phyloP scores from a whole-genome alignment of 2,329 filamentous ascomycete species.

The Neonectria coccinea region DNA sequence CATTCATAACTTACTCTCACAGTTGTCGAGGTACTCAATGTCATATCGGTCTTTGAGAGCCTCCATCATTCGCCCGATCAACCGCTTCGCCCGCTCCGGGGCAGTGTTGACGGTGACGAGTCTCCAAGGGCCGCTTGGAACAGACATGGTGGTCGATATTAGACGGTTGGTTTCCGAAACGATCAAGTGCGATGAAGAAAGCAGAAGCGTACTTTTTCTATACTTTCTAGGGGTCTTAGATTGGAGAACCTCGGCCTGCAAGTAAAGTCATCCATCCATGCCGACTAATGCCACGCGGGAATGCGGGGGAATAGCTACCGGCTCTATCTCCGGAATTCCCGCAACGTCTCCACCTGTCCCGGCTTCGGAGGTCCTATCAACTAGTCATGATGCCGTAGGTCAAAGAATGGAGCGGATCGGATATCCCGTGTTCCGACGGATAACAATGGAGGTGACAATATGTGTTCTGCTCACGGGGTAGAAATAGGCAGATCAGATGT shows the following conservation, averaged over 20 bases:
- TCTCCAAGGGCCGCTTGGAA: conserved; percentile 63
- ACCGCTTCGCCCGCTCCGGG: conserved; percentile 71
- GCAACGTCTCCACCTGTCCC: conserved; percentile 17
- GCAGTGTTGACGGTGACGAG: conserved; percentile 77
- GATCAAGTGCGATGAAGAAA: neutral
- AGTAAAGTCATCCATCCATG: neutral
- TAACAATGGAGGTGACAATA: neutral
- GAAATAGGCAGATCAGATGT: too few relatives aligned
- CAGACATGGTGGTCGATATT: conserved; percentile 17
- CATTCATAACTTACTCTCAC: conserved; percentile 59
- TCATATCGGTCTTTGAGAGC: conserved; percentile 72
- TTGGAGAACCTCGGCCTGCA: conserved; percentile 21
- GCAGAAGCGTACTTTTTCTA: conserved; percentile 3
- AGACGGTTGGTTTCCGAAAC: neutral
- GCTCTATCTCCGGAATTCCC: conserved; percentile 28
- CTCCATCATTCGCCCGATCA: conserved; percentile 72
- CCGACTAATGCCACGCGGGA: neutral
- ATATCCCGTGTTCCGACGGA: conserved; percentile 17
- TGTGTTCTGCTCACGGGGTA: neutral
- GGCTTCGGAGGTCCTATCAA: conserved; percentile 15
- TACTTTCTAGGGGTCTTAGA: conserved; percentile 9
- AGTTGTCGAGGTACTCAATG: conserved; percentile 72
- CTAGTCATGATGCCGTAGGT: neutral
- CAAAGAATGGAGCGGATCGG: conserved; percentile 4
- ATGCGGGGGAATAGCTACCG: conserved; percentile 23